Evolutionary conservation across 2,329 filamentous ascomycete genomes (phyloP).

Genomic region (Uncinocarpus reesii): DNA sequence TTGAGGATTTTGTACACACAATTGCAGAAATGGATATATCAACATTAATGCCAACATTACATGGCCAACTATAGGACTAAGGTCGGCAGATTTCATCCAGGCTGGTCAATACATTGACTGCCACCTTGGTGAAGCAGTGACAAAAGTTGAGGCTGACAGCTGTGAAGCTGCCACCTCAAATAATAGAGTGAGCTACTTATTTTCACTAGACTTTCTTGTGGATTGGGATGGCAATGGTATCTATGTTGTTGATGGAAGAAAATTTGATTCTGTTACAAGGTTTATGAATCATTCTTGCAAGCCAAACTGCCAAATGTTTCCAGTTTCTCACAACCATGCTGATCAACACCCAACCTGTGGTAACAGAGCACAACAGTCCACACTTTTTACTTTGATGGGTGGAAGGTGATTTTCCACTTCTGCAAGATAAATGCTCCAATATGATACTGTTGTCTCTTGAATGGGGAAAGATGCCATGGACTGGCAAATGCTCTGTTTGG

Average conservation of each 20-base stretch:
- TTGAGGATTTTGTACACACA: too few species aligned
- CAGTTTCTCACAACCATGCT: constrained; percentile 33
- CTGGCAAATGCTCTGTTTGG: too few species aligned
- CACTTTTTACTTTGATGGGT: too few species aligned
- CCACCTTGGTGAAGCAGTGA: constrained; percentile 39
- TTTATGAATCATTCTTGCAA: constrained; percentile 43
- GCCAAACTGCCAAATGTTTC: constrained; percentile 38
- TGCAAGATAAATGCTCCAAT: too few species aligned
- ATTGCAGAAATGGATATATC: too few species aligned
- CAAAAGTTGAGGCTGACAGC: constrained; percentile 26
- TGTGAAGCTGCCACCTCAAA: constrained; percentile 29
- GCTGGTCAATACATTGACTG: constrained; percentile 38
- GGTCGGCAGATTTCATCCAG: constrained; percentile 30
- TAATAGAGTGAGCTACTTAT: constrained; percentile 33
- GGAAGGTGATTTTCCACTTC: too few species aligned
- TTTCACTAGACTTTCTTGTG: constrained; percentile 33
- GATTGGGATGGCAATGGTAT: constrained; percentile 23
- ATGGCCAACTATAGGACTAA: constrained; percentile 26
- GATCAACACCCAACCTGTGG: too few species aligned
- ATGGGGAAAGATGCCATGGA: too few species aligned
- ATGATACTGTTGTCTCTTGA: too few species aligned
- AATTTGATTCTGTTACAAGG: constrained; percentile 34
- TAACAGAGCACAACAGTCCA: too few species aligned
- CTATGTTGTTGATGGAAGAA: constrained; percentile 37
- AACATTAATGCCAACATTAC: too few species aligned